These are phyloP conservation scores for Wickerhamomyces subpelliculosus DNA, from an alignment of 805 yeast genomes.

Conservation along the genomic window DNA sequence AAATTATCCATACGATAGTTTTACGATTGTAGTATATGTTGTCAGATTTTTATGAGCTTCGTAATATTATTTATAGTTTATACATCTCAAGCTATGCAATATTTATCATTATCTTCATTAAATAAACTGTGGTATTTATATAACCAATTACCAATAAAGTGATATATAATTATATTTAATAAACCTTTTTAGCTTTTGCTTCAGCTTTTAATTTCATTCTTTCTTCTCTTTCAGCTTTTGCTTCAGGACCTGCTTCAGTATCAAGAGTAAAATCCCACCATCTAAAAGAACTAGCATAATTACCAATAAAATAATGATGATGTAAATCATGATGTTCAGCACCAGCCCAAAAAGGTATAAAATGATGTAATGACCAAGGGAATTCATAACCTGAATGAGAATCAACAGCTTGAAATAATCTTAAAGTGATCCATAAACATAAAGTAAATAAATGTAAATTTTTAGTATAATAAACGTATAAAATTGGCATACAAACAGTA, in stretches of 20 bases:
- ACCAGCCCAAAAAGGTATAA: conserved; percentile 96
- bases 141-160: too few species aligned
- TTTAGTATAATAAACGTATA: conserved; percentile 71
- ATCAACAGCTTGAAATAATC: conserved; percentile 95
- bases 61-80: too few species aligned
- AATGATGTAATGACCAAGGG: conserved; percentile 92
- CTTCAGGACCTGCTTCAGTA: conserved; percentile 87
- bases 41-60: too few species aligned
- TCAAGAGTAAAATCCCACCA: conserved; percentile 88
- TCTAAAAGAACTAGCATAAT: conserved; percentile 90
- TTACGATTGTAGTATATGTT: too few species aligned
- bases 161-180: too few species aligned
- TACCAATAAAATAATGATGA: conserved; percentile 93
- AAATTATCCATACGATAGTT: too few species aligned
- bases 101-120: too few species aligned
- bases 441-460: conserved; percentile 83
- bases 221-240: conserved; percentile 65
- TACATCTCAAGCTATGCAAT: too few species aligned
- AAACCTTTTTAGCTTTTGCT: background rate
- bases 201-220: conserved; percentile 32
- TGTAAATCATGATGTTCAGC: conserved; percentile 98
- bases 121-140: too few species aligned
- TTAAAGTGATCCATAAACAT: conserved; percentile 76
- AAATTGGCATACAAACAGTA: conserved; percentile 90
- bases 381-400: conserved; percentile 97